Percentiles rank a stretch among this genome's conserved stretches.
Conservation (phyloP, 2,329 filamentous ascomycete species). For the Phaeosphaeriaceae sp. region DNA sequence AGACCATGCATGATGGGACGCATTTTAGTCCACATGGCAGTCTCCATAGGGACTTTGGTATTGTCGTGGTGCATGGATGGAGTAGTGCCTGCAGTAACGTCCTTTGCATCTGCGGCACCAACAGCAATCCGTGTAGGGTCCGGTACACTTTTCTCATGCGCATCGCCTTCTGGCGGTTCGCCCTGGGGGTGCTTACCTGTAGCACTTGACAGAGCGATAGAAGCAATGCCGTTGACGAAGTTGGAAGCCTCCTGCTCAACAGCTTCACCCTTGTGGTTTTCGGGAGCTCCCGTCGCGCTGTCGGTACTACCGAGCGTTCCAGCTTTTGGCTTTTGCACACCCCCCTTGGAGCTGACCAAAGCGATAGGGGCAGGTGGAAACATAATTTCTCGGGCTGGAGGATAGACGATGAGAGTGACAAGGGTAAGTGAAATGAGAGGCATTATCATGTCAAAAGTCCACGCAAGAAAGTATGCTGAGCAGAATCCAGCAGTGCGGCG, state of each 20-base stretch:
- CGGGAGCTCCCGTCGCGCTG: slow-evolving; percentile 79
- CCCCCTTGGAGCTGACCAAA: slow-evolving; percentile 72
- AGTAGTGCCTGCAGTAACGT: slow-evolving; percentile 59
- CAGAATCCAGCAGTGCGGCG: slow-evolving; percentile 72
- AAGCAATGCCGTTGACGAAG: slow-evolving; percentile 75
- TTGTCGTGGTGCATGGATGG: slow-evolving; percentile 68
- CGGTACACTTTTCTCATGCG: slow-evolving; percentile 61
- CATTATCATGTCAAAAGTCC: slow-evolving; percentile 73
- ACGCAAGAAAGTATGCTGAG: slow-evolving; percentile 67
- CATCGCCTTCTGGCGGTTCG: slow-evolving; percentile 57
- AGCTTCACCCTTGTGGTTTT: slow-evolving; percentile 83
- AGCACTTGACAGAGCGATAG: slow-evolving; percentile 75
- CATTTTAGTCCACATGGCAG: slow-evolving; percentile 78
- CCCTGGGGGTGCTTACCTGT: slow-evolving; percentile 77
- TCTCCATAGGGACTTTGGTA: slow-evolving; percentile 78
- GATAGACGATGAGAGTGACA: slow-evolving; percentile 70
- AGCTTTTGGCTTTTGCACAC: slow-evolving; percentile 76
- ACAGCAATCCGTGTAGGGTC: slow-evolving; percentile 66
- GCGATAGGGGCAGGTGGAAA: slow-evolving; percentile 82
- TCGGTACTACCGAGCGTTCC: slow-evolving; percentile 78
- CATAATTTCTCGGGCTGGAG: slow-evolving; percentile 65
- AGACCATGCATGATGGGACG: slow-evolving; percentile 73
- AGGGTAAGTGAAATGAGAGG: slow-evolving; percentile 65
- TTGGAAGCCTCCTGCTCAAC: slow-evolving; percentile 84
- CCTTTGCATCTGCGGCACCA: slow-evolving; percentile 61